phyloP scores from a whole-genome alignment of 345 rosid species.

The Eucalyptus curtisii region DNA sequence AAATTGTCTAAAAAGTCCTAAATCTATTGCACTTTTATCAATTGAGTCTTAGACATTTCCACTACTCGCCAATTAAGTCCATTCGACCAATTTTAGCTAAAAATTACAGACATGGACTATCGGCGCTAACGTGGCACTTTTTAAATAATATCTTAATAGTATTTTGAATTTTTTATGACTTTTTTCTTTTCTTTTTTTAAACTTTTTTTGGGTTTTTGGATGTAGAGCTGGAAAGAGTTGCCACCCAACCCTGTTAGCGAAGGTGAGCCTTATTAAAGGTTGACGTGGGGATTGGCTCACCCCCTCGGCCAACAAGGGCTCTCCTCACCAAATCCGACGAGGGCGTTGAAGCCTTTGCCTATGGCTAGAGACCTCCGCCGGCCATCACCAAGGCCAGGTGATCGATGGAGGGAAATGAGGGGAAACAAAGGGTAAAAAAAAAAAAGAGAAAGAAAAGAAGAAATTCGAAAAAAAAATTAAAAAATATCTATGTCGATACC shows the following conservation, averaged over 20 bases:
- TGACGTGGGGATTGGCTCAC: background rate
- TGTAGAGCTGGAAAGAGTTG: too few relatives aligned
- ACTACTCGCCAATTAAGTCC: too few relatives aligned
- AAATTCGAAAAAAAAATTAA: background rate
- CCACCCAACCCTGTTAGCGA: rapidly evolving
- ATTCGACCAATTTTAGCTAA: rapidly evolving
- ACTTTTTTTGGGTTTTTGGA: too few relatives aligned
- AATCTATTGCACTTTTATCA: rapidly evolving
- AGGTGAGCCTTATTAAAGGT: background rate
- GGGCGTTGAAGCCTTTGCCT: background rate
- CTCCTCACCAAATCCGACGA: too few relatives aligned
- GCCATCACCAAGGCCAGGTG: rapidly evolving
- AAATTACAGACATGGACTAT: too few relatives aligned
- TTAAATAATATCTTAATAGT: too few relatives aligned
- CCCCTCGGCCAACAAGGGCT: background rate
- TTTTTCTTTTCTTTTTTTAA: too few relatives aligned
- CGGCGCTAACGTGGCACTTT: rapidly evolving
- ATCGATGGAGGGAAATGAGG: background rate
- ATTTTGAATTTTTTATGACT: too few relatives aligned
- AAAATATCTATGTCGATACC: background rate
- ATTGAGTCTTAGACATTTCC: too few relatives aligned
- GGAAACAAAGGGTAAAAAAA: background rate
- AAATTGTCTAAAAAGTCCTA: too few relatives aligned
- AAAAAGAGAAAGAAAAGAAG: rapidly evolving
- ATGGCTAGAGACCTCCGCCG: rapidly evolving